Percentiles rank a stretch among this genome's conserved stretches.
Conservation (phyloP, 129 eudicot genomes). For the Helianthus annuus region DNA sequence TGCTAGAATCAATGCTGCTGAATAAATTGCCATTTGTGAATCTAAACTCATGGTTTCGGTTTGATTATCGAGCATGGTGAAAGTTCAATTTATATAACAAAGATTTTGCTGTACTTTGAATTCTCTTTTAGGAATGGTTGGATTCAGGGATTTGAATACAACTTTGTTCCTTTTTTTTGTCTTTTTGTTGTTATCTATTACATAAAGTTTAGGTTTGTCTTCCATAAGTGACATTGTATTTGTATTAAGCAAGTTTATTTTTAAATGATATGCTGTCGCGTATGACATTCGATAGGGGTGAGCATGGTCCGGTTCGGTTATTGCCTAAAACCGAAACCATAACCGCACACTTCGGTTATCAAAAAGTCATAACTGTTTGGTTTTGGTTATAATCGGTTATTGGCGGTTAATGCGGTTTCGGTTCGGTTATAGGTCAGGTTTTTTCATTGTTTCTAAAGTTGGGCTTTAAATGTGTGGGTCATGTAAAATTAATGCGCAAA, state of each 20-base stretch:
- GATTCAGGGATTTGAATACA: not conserved
- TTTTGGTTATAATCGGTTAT: too few species aligned
- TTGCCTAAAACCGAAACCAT: too few species aligned
- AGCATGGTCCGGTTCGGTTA: too few species aligned
- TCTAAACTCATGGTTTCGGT: not conserved
- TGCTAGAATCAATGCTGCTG: slow-evolving; percentile 10
- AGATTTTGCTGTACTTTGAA: not conserved
- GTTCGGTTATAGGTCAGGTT: too few species aligned
- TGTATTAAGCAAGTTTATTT: not conserved
- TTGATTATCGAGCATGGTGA: not conserved
- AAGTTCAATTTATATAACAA: slow-evolving; percentile 19
- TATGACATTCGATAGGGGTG: too few species aligned
- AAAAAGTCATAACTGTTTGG: too few species aligned
- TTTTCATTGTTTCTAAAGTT: too few species aligned
- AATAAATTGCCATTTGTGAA: slow-evolving; percentile 18
- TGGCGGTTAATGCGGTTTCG: too few species aligned
- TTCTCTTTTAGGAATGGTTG: slow-evolving; percentile 1
- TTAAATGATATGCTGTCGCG: too few species aligned
- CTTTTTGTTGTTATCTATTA: not conserved
- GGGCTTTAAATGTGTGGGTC: too few species aligned
- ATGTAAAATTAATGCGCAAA: too few species aligned
- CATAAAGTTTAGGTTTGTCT: not conserved
- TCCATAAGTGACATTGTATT: not conserved
- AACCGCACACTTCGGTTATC: too few species aligned
- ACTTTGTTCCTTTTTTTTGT: slow-evolving; percentile 7